These are phyloP conservation scores for Pythium dissotocum DNA, from an alignment of 352 stramenopile genomes.

Conservation along the genomic window DNA sequence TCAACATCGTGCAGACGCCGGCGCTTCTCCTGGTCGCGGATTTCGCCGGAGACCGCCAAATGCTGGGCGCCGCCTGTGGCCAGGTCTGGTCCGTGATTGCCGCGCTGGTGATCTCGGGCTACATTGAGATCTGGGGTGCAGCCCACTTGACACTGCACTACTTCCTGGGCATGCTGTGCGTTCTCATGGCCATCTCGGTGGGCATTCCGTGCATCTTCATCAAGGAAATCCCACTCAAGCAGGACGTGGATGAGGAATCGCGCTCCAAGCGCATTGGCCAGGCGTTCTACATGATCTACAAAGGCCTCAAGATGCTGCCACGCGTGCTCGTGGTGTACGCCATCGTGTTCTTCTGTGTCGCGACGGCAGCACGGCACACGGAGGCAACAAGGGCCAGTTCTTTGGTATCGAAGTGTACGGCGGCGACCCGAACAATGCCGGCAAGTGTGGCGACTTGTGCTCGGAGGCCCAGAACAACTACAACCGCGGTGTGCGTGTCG, in stretches of 20 bases:
- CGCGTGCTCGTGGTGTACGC: conserved; percentile 36
- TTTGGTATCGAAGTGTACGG: conserved; percentile 39
- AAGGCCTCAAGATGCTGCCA: conserved; percentile 37
- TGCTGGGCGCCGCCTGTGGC: too few relatives aligned
- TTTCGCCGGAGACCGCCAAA: too few relatives aligned
- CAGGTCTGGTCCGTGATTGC: too few relatives aligned
- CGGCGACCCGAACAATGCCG: conserved; percentile 28
- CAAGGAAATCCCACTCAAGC: conserved; percentile 39
- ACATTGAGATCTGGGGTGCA: conserved; percentile 45
- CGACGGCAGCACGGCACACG: conserved; percentile 53
- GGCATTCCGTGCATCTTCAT: conserved; percentile 30
- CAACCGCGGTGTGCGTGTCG: conserved; percentile 46
- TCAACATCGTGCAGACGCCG: too few relatives aligned
- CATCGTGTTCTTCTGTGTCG: conserved; percentile 43
- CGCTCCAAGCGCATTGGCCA: conserved; percentile 11
- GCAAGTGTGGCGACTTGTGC: conserved; percentile 36
- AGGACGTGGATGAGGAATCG: conserved; percentile 5
- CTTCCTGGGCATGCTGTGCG: conserved; percentile 53
- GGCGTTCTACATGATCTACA: conserved; percentile 37
- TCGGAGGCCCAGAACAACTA: conserved; percentile 37
- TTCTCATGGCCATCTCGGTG: conserved; percentile 38
- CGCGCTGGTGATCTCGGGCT: conserved; percentile 29
- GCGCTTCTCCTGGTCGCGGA: too few relatives aligned
- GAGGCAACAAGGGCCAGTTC: conserved; percentile 56
- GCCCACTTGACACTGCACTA: conserved; percentile 45